Evolutionary conservation across 108 stramenopile species (phyloP).

Genomic region (Discostella pseudostelligera): DNA sequence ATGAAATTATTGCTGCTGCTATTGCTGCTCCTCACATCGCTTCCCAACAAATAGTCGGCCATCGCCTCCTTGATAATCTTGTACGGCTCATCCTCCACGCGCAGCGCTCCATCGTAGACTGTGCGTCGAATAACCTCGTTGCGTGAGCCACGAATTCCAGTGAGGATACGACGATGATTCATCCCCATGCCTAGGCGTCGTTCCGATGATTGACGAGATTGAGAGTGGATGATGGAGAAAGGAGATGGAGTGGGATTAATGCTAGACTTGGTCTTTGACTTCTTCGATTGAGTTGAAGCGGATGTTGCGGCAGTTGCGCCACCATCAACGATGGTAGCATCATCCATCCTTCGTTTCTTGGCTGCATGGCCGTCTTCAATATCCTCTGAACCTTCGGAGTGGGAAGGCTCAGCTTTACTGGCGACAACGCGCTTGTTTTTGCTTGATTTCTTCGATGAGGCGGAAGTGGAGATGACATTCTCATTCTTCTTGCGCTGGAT

Average conservation of each 20-base stretch:
- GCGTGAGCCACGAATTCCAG: constrained; percentile 59
- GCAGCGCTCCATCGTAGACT: constrained; percentile 73
- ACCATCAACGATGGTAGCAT: not conserved
- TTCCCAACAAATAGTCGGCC: constrained; percentile 24
- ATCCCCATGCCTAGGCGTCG: constrained; percentile 40
- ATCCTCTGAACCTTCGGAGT: not conserved
- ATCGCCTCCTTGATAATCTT: constrained; percentile 46
- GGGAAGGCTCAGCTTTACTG: not conserved
- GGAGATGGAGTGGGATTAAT: not conserved
- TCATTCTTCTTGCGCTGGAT: constrained; percentile 1
- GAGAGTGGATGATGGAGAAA: not conserved
- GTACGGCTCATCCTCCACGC: constrained; percentile 58
- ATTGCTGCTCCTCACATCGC: not conserved
- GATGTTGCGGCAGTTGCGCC: not conserved
- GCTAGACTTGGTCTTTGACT: constrained; percentile 2
- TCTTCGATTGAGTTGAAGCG: not conserved
- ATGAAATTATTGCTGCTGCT: too few species aligned
- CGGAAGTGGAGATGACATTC: not conserved
- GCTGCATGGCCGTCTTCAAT: not conserved
- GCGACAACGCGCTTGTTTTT: constrained; percentile 2
- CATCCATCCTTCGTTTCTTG: not conserved
- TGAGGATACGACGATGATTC: constrained; percentile 61
- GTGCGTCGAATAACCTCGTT: constrained; percentile 61
- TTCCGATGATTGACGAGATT: constrained; percentile 29
- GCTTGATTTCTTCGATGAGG: constrained; percentile 4